Percentiles rank a stretch among this genome's conserved stretches.
These are phyloP conservation scores for Yarrowia galli DNA, from an alignment of 1,139 yeast species.

Conservation along the genomic window DNA sequence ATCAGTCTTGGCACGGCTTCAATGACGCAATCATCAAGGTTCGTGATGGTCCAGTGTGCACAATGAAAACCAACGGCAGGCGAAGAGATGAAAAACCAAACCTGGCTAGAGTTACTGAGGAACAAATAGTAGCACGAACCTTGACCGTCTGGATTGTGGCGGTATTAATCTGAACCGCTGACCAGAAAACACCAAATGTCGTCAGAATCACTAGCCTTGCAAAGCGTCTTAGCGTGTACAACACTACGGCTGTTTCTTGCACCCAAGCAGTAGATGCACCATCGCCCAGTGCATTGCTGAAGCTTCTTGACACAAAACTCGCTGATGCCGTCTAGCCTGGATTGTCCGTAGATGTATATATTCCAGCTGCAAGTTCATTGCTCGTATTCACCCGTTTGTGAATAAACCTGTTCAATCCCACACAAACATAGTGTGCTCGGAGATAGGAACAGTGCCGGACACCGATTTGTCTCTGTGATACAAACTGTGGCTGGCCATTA, in stretches of 20 bases:
- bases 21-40: constrained; percentile 30
- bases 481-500: not conserved
- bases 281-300: too few relatives aligned
- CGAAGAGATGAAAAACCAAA: constrained; percentile 10
- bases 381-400: not conserved
- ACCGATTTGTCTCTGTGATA: not conserved
- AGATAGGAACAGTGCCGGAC: too few relatives aligned
- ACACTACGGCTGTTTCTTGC: not conserved
- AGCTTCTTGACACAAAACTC: too few relatives aligned
- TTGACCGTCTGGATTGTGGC: constrained; percentile 9
- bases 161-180: not conserved
- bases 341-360: too few relatives aligned
- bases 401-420: not conserved
- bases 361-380: not conserved
- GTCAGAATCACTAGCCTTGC: too few relatives aligned
- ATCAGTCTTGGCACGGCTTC: constrained; percentile 29
- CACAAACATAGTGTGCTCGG: too few relatives aligned
- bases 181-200: too few relatives aligned
- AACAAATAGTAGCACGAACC: not conserved
- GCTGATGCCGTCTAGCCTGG: too few relatives aligned
- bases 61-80: not conserved
- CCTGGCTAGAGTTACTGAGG: not conserved
- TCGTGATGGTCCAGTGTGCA: not conserved
- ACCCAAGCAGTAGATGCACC: too few relatives aligned
- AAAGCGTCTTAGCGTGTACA: not conserved